Evolutionary conservation across 768 basidiomycete genomes (phyloP).

Genomic region (Macrolepiota dolichaula): DNA sequence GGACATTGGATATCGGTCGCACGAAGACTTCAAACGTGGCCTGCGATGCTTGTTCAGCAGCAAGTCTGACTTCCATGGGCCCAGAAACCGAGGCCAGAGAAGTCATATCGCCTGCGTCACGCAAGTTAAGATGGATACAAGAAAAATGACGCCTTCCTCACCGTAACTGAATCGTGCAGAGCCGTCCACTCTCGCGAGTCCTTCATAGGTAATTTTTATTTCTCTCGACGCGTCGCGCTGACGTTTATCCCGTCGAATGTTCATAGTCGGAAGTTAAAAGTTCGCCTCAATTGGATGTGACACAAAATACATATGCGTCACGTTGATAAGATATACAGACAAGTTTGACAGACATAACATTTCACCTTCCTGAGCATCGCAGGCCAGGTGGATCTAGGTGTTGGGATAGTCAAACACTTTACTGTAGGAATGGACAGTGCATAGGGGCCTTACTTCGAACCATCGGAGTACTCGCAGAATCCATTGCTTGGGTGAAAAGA

Average conservation of each 20-base stretch:
- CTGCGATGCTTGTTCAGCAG: constrained; percentile 65
- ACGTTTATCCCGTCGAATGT: constrained; percentile 35
- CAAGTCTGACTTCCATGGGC: constrained; percentile 72
- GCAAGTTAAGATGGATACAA: constrained; percentile 5
- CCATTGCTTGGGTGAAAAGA: too few relatives aligned
- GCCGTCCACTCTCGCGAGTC: constrained; percentile 70
- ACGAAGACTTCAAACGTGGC: constrained; percentile 74
- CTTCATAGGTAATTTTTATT: constrained; percentile 49
- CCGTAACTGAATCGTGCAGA: constrained; percentile 72
- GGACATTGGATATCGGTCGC: constrained; percentile 64
- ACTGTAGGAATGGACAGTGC: constrained; percentile 57
- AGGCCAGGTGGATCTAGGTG: neutral
- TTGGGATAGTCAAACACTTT: constrained; percentile 20
- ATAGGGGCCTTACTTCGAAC: constrained; percentile 39
- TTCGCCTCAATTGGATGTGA: neutral
- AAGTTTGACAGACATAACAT: too few relatives aligned
- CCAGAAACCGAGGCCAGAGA: constrained; percentile 76
- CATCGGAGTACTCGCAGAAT: too few relatives aligned
- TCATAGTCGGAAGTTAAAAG: neutral
- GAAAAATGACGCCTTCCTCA: constrained; percentile 22
- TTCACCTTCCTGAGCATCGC: constrained; percentile 39
- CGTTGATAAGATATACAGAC: neutral
- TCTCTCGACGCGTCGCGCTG: constrained; percentile 27
- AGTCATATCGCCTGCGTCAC: constrained; percentile 28
- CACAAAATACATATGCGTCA: neutral